A percentile compares a stretch with the other conserved stretches of the same genome.
Evolutionary conservation across 257 asterid species (phyloP).

Genomic region (Fraxinus quadrangulata): DNA sequence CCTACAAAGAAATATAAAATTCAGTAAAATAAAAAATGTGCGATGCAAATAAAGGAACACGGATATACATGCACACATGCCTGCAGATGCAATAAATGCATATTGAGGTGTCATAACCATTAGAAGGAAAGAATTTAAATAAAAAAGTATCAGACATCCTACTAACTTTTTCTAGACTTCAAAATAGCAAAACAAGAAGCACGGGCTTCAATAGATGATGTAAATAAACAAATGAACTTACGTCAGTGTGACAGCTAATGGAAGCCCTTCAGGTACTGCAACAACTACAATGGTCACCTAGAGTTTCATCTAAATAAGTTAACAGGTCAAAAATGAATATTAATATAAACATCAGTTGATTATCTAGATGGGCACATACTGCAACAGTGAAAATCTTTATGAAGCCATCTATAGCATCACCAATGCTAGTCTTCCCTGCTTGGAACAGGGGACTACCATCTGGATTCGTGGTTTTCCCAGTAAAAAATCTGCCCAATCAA

Average conservation of each 20-base stretch:
- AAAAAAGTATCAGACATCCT: neutral
- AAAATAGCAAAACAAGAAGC: neutral
- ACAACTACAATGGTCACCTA: constrained; percentile 97
- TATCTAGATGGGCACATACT: constrained; percentile 49
- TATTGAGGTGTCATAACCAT: constrained; percentile 15
- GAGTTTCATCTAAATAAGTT: constrained; percentile 28
- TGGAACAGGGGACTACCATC: constrained; percentile 53
- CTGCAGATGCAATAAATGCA: constrained; percentile 13
- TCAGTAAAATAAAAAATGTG: constrained; percentile 15
- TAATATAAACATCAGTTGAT: constrained; percentile 8
- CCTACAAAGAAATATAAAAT: constrained; percentile 49
- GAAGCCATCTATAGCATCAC: constrained; percentile 77
- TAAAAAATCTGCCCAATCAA: constrained; percentile 60
- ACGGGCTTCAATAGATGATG: constrained; percentile 12
- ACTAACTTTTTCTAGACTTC: neutral
- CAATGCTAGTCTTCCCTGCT: constrained; percentile 63
- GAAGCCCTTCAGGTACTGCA: constrained; percentile 99
- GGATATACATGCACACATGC: neutral
- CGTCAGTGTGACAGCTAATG: constrained; percentile 97
- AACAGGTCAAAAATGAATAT: constrained; percentile 24
- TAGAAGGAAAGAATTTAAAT: neutral
- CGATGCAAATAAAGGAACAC: neutral
- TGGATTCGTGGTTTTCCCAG: constrained; percentile 69
- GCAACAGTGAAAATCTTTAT: constrained; percentile 88
- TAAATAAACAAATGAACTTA: constrained; percentile 41